These are phyloP conservation scores for Streptanthus diversifolius DNA, from an alignment of 345 rosid species.

Conservation along the genomic window DNA sequence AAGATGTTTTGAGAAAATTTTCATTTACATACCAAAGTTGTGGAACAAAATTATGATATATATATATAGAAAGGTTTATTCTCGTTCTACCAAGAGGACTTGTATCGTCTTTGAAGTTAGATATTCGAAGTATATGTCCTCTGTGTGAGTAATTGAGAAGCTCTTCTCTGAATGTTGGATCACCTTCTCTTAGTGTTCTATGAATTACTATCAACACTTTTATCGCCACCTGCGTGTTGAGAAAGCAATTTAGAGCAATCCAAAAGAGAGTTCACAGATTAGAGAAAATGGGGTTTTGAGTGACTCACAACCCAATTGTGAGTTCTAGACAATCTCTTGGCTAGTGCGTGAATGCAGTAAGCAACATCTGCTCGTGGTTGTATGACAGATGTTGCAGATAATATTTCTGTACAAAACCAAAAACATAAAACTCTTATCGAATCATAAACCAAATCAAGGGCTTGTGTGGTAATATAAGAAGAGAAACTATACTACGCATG, in stretches of 20 bases:
- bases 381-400: constrained; percentile 73
- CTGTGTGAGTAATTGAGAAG: constrained; percentile 88
- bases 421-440: background rate
- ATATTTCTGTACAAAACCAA: constrained; percentile 53
- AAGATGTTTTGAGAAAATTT: background rate
- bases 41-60: background rate
- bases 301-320: constrained; percentile 85
- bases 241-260: background rate
- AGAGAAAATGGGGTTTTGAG: background rate
- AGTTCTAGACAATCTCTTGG: constrained; percentile 77
- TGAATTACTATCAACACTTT: constrained; percentile 87
- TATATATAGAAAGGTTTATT: background rate
- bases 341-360: constrained; percentile 90
- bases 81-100: constrained; percentile 71
- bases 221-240: constrained; percentile 65
- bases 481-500: constrained; percentile 55
- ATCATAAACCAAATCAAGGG: background rate
- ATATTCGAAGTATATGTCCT: constrained; percentile 84
- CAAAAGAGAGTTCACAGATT: background rate
- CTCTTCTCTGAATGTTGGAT: constrained; percentile 93
- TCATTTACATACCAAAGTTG: background rate
- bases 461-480: background rate
- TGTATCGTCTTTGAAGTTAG: constrained; percentile 97
- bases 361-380: constrained; percentile 98
- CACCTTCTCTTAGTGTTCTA: constrained; percentile 97